A percentile compares a stretch with the other conserved stretches of the same genome.
Evolutionary conservation across 2,329 filamentous ascomycete species (phyloP).

Genomic region (Ceratocystis smalleyi): DNA sequence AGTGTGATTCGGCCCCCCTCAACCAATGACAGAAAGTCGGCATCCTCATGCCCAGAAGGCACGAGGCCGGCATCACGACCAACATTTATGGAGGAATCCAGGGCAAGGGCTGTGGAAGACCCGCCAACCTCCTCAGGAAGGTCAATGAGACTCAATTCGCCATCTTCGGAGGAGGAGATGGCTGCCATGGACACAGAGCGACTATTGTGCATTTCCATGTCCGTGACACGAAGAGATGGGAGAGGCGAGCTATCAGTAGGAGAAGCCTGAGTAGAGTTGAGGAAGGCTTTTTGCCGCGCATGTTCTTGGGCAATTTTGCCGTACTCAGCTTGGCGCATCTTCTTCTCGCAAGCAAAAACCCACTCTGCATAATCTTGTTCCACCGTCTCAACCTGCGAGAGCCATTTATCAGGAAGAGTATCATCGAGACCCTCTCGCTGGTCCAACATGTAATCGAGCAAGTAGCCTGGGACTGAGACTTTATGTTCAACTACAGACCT

Average conservation of each 20-base stretch:
- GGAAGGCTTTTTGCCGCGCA: background rate
- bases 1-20: conserved; percentile 2
- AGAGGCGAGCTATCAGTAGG: conserved; percentile 4
- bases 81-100: conserved; percentile 9
- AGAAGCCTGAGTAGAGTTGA: background rate
- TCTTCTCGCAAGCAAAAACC: conserved; percentile 61
- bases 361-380: conserved; percentile 68
- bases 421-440: conserved; percentile 70
- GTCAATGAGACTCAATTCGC: conserved; percentile 10
- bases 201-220: background rate
- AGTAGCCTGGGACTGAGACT: conserved; percentile 52
- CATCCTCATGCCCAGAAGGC: background rate
- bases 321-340: conserved; percentile 49
- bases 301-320: conserved; percentile 14
- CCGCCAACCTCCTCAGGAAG: background rate
- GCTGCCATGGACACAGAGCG: conserved; percentile 10
- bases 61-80: conserved; percentile 3
- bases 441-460: conserved; percentile 76
- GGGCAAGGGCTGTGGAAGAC: conserved; percentile 3
- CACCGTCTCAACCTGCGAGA: conserved; percentile 67
- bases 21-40: conserved; percentile 8
- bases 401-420: conserved; percentile 71
- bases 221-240: conserved; percentile 10
- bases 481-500: conserved; percentile 50
- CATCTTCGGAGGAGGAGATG: background rate